These are phyloP conservation scores for Phalaenopsis equestris DNA, from an alignment of 106 monocot genomes.

Conservation along the genomic window DNA sequence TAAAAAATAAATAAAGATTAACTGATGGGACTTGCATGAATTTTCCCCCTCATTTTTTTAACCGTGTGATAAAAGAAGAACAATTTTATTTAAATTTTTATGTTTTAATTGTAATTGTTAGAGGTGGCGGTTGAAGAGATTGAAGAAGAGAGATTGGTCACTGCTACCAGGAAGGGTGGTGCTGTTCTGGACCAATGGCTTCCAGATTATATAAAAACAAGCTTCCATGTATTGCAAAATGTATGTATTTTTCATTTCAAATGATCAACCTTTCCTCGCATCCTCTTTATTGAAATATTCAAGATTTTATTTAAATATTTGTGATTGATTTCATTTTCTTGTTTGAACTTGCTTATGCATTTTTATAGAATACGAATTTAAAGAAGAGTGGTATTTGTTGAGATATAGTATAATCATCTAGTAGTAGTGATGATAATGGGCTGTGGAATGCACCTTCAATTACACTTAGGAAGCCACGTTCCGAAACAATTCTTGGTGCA, in stretches of 20 bases:
- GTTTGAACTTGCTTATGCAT: neutral
- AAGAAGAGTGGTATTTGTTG: neutral
- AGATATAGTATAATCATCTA: neutral
- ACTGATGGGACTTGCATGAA: neutral
- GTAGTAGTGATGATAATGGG: neutral
- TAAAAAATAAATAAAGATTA: neutral
- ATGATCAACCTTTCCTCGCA: neutral
- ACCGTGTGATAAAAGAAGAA: neutral
- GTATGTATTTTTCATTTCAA: constrained; percentile 22
- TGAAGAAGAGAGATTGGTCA: constrained; percentile 62
- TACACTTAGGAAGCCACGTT: neutral
- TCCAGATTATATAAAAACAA: constrained; percentile 56
- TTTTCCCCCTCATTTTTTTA: neutral
- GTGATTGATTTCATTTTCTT: neutral
- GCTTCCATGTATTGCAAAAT: constrained; percentile 70
- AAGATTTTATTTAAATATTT: neutral
- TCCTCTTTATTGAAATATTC: neutral
- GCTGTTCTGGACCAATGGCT: constrained; percentile 72
- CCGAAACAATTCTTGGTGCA: neutral
- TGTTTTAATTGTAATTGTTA: constrained; percentile 10
- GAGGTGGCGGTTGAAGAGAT: constrained; percentile 15
- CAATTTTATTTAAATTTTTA: neutral
- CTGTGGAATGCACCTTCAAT: neutral
- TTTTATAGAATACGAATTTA: neutral
- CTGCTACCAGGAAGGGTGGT: constrained; percentile 65